Conservation (phyloP, 371 early-diverging fungal genomes). For the Circinella umbellata region DNA sequence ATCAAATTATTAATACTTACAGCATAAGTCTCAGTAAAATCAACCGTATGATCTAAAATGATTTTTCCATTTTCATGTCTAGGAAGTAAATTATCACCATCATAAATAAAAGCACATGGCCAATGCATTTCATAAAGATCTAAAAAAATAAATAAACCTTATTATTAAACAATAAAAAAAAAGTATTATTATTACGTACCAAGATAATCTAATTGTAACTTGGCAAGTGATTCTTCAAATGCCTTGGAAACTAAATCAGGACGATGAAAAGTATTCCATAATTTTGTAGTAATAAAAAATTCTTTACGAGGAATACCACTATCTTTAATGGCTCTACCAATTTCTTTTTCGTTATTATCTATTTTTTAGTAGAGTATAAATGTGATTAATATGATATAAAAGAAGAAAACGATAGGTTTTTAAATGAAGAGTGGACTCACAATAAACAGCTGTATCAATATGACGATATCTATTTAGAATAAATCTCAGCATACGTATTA, state of each 20-base stretch:
- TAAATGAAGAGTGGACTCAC: conserved; percentile 9
- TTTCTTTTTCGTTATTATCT: conserved; percentile 71
- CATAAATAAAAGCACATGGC: conserved; percentile 3
- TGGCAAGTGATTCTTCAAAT: conserved; percentile 52
- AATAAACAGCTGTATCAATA: conserved; percentile 61
- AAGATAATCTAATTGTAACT: conserved; percentile 67
- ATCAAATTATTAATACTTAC: conserved; percentile 19
- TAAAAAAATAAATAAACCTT: not conserved
- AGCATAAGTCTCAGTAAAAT: conserved; percentile 50
- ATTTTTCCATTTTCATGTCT: conserved; percentile 33
- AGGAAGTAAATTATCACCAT: conserved; percentile 4
- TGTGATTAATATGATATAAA: too few relatives aligned
- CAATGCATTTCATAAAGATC: conserved; percentile 72
- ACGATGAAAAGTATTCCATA: conserved; percentile 67
- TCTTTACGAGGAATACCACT: conserved; percentile 62
- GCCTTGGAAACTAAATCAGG: conserved; percentile 54
- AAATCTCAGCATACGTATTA: conserved; percentile 6
- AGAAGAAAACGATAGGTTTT: not conserved
- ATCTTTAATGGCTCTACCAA: conserved; percentile 68
- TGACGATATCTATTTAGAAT: conserved; percentile 47
- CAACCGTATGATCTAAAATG: conserved; percentile 15
- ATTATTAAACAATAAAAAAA: not conserved
- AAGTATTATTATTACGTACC: not conserved
- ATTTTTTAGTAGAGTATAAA: not conserved
- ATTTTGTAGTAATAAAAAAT: conserved; percentile 92